These are phyloP conservation scores for Podospora bellae-mahoneyi DNA, from an alignment of 495 filamentous ascomycete genomes.

Conservation along the genomic window DNA sequence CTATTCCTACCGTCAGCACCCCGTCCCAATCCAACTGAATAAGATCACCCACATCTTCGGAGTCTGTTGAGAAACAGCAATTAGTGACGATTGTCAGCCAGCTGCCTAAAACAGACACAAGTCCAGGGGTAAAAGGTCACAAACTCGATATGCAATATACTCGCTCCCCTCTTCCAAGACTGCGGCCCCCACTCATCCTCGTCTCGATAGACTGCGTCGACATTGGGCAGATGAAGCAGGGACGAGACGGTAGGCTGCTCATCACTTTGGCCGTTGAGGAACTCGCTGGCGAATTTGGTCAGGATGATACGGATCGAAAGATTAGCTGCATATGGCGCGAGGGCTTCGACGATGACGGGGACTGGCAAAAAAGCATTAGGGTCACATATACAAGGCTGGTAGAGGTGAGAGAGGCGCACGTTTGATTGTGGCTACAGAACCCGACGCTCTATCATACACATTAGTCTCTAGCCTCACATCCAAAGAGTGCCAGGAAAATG, in stretches of 20 bases:
- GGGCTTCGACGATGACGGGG: constrained; percentile 61
- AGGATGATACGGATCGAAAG: constrained; percentile 78
- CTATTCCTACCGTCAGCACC: constrained; percentile 13
- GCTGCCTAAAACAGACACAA: not conserved
- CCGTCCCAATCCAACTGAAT: not conserved
- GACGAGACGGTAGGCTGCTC: constrained; percentile 64
- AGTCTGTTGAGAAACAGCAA: constrained; percentile 10
- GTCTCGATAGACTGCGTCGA: constrained; percentile 72
- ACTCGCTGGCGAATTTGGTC: constrained; percentile 65
- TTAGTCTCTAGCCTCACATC: constrained; percentile 41
- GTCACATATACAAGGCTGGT: not conserved
- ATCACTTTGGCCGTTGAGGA: constrained; percentile 62
- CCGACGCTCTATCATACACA: constrained; percentile 46
- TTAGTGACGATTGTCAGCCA: not conserved
- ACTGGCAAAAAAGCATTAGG: constrained; percentile 36
- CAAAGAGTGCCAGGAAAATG: constrained; percentile 63
- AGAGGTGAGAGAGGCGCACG: constrained; percentile 13
- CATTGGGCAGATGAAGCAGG: constrained; percentile 49
- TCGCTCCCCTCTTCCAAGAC: constrained; percentile 64
- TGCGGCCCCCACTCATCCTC: constrained; percentile 71
- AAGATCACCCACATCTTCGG: constrained; percentile 25
- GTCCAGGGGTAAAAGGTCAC: constrained; percentile 37
- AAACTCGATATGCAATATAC: constrained; percentile 83
- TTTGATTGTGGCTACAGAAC: constrained; percentile 83
- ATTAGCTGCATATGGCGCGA: constrained; percentile 50